These are phyloP conservation scores for Cyclanthera cordifolia DNA, from an alignment of 306 rosid genomes.

Conservation along the genomic window DNA sequence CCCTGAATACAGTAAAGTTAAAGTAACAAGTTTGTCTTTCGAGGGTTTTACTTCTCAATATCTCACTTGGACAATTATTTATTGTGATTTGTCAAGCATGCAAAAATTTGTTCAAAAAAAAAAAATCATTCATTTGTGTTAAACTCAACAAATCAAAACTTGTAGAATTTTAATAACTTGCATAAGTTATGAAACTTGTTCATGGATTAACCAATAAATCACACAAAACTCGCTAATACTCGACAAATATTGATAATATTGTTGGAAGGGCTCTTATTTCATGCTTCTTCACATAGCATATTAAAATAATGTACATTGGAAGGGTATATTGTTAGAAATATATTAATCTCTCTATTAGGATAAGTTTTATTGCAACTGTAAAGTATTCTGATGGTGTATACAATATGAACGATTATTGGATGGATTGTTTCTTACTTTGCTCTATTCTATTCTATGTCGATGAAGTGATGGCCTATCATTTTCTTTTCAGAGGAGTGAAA, in stretches of 20 bases:
- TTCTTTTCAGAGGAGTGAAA: too few species aligned
- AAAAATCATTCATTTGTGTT: not conserved
- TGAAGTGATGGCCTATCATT: too few species aligned
- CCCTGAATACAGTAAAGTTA: too few species aligned
- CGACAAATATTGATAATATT: too few species aligned
- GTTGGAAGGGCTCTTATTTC: too few species aligned
- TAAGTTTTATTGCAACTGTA: not conserved
- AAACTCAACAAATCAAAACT: not conserved
- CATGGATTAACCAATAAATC: too few species aligned
- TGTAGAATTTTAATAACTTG: not conserved
- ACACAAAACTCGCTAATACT: too few species aligned
- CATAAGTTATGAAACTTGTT: not conserved
- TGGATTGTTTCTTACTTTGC: too few species aligned
- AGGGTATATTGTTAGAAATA: not conserved
- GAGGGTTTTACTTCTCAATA: conserved; percentile 14
- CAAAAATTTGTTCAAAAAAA: not conserved
- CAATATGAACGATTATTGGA: not conserved
- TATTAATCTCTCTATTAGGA: not conserved
- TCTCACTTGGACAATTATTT: not conserved
- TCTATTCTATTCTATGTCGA: too few species aligned
- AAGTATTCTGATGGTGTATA: not conserved
- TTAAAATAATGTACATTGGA: not conserved
- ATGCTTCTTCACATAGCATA: too few species aligned
- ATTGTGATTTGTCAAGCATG: not conserved
- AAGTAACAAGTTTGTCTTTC: too few species aligned